These are phyloP conservation scores for Mortierella antarctica DNA, from an alignment of 192 early-diverging fungal genomes.

Conservation along the genomic window DNA sequence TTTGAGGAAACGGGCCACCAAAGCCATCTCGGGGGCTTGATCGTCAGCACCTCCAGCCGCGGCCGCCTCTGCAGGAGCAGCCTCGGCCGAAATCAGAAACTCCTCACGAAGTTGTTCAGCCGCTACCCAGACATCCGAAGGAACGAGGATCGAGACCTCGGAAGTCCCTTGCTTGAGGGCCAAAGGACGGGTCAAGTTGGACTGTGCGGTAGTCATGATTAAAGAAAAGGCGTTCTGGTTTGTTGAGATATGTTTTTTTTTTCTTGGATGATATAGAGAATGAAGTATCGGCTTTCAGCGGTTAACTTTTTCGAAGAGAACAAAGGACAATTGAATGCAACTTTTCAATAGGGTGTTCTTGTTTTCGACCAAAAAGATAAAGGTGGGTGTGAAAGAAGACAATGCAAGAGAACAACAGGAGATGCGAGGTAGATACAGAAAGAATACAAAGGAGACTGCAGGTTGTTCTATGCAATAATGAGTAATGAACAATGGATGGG, in stretches of 20 bases:
- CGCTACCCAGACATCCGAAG: slow-evolving; percentile 86
- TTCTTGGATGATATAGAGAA: neutral
- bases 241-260: slow-evolving; percentile 4
- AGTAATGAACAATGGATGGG: neutral
- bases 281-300: neutral
- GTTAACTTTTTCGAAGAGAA: neutral
- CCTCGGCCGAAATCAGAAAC: slow-evolving; percentile 58
- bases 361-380: slow-evolving; percentile 9
- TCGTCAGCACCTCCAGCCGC: slow-evolving; percentile 64
- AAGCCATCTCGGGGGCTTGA: slow-evolving; percentile 71
- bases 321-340: slow-evolving; percentile 33
- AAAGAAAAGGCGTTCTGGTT: slow-evolving; percentile 21
- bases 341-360: slow-evolving; percentile 27
- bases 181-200: slow-evolving; percentile 70
- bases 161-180: slow-evolving; percentile 80
- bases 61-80: slow-evolving; percentile 36
- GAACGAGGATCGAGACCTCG: slow-evolving; percentile 86
- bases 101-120: slow-evolving; percentile 89
- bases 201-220: slow-evolving; percentile 33
- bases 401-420: slow-evolving; percentile 14
- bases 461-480: slow-evolving; percentile 1
- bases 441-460: neutral
- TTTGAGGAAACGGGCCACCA: slow-evolving; percentile 78
- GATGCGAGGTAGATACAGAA: slow-evolving; percentile 13
- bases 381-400: neutral